Base-by-base conservation (phyloP, 768 basidiomycete species). In the Boletellus sp. region DNA sequence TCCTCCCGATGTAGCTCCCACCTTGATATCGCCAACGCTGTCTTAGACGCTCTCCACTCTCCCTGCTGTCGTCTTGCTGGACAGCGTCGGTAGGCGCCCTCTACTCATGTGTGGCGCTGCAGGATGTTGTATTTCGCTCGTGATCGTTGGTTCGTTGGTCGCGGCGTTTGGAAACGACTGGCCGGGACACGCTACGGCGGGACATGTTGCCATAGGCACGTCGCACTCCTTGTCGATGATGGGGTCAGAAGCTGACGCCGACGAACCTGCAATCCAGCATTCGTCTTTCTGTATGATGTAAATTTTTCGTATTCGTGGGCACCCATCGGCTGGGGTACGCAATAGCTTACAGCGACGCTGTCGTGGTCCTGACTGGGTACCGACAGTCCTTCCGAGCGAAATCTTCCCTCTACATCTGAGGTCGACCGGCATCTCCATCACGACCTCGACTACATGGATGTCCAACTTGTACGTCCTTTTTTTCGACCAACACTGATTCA, bases 331-430 rank as follows among this genome's bases (percentile, higher is more conserved):
- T 65, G 61, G 56, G 56, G 60, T 65, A 52, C 8, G 54, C 12
- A 43, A 22, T 42, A 32, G 15, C 39, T 34, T 28, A 8, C 9
- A 45, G 51, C 52, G n/a, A 5, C 12, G 9, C 9, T n/a, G 11
- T 34, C 22, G 12, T 20, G 28, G 28, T 28, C 3, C 60, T 51
- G 40, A 46, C 8, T 60, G 9, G 57, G 53, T 13, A 23, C 50
- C 54, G 55, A 67, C 54, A 65, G 69, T 74, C 11, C 62, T 74
- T 40, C 72, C 73, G 12, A 68, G 66, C 24, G 73, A 74, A 52
- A 61, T 74, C 31, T 74, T 74, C 39, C 73, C 73, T n/a, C 50
- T 74, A 33, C 70, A 73, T 38, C 64, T 73, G 13, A 59, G 73
- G 24, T 68, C 71, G 7, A 74, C 71, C 13, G 73, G 73, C 22